Conservation (phyloP, 495 filamentous ascomycete genomes). For the Lasiosphaeria hispida region DNA sequence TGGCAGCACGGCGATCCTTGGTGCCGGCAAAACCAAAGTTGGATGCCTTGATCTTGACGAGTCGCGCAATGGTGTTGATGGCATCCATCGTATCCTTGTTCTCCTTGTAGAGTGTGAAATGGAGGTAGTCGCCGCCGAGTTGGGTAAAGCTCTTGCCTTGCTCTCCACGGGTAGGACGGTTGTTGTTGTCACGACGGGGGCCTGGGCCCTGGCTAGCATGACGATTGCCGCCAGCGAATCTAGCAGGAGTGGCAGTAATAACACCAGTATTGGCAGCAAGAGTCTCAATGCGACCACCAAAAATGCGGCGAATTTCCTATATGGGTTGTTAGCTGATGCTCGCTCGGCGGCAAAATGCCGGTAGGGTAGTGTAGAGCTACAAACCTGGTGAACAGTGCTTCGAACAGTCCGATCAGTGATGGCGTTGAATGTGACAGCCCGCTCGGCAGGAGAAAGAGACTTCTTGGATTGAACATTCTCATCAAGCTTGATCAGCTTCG, state of each 20-base stretch:
- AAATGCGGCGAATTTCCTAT: slow-evolving; percentile 48
- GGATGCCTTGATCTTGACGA: slow-evolving; percentile 64
- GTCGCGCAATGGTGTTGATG: slow-evolving; percentile 65
- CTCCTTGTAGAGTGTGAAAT: slow-evolving; percentile 95
- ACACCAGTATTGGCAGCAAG: slow-evolving; percentile 25
- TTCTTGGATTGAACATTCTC: slow-evolving; percentile 28
- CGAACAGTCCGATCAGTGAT: slow-evolving; percentile 40
- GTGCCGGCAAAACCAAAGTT: slow-evolving; percentile 85
- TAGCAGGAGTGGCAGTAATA: slow-evolving; percentile 36
- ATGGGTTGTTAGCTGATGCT: slow-evolving; percentile 7
- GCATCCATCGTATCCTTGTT: slow-evolving; percentile 98
- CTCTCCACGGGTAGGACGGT: slow-evolving; percentile 7
- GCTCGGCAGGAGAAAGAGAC: slow-evolving; percentile 18
- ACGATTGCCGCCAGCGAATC: slow-evolving; percentile 33
- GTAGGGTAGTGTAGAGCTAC: slow-evolving; percentile 1
- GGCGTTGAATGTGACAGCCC: slow-evolving; percentile 29
- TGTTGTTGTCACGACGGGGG: slow-evolving; percentile 28
- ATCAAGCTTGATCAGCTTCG: slow-evolving; percentile 36
- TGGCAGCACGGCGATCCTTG: slow-evolving; percentile 88
- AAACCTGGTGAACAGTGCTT: slow-evolving; percentile 39
- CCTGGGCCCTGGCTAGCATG: slow-evolving; percentile 24
- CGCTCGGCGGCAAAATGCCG: neutral
- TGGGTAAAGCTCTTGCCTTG: slow-evolving; percentile 24
- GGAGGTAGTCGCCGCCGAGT: slow-evolving; percentile 75
- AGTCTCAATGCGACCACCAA: slow-evolving; percentile 32